A percentile compares a stretch with the other conserved stretches of the same genome.
Conservation (phyloP, 768 basidiomycete genomes). For the Dictyophora rubrovolvata region DNA sequence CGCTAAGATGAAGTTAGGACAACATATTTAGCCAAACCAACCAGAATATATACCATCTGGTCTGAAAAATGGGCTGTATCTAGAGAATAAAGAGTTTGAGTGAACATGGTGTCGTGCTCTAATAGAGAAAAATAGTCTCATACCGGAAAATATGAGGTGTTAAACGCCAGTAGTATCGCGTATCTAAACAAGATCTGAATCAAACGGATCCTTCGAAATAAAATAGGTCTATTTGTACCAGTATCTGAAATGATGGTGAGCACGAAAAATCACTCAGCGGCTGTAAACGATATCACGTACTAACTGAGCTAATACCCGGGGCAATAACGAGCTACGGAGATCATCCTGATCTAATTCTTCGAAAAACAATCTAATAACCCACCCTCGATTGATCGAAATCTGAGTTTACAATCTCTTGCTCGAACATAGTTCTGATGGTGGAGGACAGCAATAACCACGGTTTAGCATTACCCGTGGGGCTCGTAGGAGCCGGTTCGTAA, state of each 20-base stretch:
- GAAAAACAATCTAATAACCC: background rate
- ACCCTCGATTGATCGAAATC: background rate
- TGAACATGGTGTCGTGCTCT: background rate
- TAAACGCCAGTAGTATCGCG: constrained; percentile 47
- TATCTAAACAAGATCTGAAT: constrained; percentile 26
- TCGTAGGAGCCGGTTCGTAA: constrained; percentile 60
- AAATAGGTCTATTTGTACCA: background rate
- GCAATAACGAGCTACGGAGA: constrained; percentile 19
- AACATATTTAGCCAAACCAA: no score
- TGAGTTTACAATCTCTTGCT: constrained; percentile 2
- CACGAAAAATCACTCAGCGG: background rate
- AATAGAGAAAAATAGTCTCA: background rate
- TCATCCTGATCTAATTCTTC: background rate
- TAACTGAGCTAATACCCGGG: constrained; percentile 28
- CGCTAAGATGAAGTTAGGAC: background rate
- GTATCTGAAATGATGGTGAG: background rate
- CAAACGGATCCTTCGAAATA: background rate
- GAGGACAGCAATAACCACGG: constrained; percentile 47
- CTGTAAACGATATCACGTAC: constrained; percentile 7
- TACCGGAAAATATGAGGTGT: constrained; percentile 64
- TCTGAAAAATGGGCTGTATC: background rate
- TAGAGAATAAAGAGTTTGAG: background rate
- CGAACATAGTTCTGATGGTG: constrained; percentile 41
- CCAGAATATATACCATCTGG: background rate
- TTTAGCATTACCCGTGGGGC: constrained; percentile 31